These are phyloP conservation scores for Hyphodiscus sp. DNA, from an alignment of 2,329 filamentous ascomycete species.

Conservation along the genomic window DNA sequence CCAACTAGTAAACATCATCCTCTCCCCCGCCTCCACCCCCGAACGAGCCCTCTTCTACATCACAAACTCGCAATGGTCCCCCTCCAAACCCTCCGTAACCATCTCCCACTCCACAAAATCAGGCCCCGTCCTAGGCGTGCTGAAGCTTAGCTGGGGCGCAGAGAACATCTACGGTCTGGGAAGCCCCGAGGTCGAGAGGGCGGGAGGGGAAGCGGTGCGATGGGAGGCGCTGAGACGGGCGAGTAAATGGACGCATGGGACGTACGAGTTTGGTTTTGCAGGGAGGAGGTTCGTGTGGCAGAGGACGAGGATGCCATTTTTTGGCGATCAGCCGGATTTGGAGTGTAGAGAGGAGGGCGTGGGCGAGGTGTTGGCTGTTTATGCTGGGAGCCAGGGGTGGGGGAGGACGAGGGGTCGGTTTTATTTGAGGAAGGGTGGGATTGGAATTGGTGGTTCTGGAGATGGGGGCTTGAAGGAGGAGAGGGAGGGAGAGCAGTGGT, in stretches of 20 bases:
- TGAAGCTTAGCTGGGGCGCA: not conserved
- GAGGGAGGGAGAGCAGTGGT: not conserved
- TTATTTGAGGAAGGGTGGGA: too few species aligned
- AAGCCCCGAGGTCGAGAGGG: not conserved
- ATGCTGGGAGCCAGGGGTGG: not conserved
- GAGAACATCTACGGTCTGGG: constrained; percentile 3
- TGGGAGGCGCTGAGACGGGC: constrained; percentile 1
- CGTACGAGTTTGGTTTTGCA: constrained; percentile 10
- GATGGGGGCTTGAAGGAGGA: not conserved
- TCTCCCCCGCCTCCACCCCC: not conserved
- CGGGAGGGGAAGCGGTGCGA: not conserved
- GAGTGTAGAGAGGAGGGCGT: constrained; percentile 6
- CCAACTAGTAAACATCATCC: not conserved
- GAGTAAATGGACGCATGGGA: constrained; percentile 8
- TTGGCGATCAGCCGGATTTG: constrained; percentile 12
- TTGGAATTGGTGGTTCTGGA: not conserved
- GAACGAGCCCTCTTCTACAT: constrained; percentile 3
- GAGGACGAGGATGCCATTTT: constrained; percentile 1
- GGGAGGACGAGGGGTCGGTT: not conserved
- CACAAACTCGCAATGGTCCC: constrained; percentile 1
- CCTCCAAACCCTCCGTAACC: constrained; percentile 6
- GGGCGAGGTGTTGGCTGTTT: not conserved
- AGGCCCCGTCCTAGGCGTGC: not conserved
- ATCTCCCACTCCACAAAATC: not conserved
- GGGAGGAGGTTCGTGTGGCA: constrained; percentile 9